Base-by-base conservation (phyloP, 2,329 filamentous ascomycete species). In the Alternaria burnsii region DNA sequence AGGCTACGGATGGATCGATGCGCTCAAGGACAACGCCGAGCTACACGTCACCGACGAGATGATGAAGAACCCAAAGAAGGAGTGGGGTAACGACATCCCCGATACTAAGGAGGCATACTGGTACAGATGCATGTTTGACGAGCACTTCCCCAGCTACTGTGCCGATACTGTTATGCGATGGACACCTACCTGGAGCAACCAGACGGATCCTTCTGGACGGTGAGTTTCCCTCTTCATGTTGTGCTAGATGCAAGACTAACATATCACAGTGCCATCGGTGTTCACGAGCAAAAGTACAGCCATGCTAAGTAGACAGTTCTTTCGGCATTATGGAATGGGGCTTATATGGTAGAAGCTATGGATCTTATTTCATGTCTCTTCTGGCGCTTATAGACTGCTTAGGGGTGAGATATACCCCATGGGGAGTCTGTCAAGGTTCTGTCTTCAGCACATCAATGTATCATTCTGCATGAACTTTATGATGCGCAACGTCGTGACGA, bases 91-190 rank as follows among this genome's bases (percentile, higher is more conserved):
- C 73, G 96, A 99, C 76, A 88, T 97, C 65, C 96, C 95, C 10
- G 94, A 97, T 76, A 94, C 91, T 76, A 99, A 99, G 87, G 95
- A 99, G 83, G 95, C 93, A 82, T 94, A 88, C 86, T 99, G 95
- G 95, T 99, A 99, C 84, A 90, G 95, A 73, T 86, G 84, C 79
- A 98, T 99, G 94, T 99, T 98, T 78, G 95, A 99, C 80, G 94
- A 99, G 86, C 94, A 96, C 82, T 99, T 98, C 87, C 95, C 95
- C 47, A 87, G 89, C 58, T 90, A 90, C 76, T 98, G 94, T 78
- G 96, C 95, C 9, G 89, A 88, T 61, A 99, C 95, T 8, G 95
- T 99, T 55, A 91, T 92, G 91, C 87, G 95, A 76, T 99, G 95
- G 96, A 93, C 92, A 58, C 95, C 95, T 28, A 99, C 92, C 38